Percentiles rank a stretch among this genome's conserved stretches.
phyloP scores from a whole-genome alignment of 208 protist species.

The Leishmania aethiopica region DNA sequence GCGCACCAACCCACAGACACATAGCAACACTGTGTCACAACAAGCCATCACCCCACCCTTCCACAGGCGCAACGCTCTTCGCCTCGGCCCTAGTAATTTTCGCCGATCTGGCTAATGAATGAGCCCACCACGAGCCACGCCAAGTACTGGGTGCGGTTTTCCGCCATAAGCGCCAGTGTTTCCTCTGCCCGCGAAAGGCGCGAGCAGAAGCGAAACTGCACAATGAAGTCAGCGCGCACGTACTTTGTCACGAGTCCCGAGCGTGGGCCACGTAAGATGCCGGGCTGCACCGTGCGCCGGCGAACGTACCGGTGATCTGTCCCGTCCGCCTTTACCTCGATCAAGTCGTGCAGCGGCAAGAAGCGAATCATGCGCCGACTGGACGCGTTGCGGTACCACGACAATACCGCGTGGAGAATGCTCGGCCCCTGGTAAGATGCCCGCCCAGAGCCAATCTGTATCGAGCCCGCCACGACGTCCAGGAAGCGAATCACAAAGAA shows the following conservation, averaged over 20 bases:
- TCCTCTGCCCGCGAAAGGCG: conserved; percentile 46
- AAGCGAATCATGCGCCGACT: conserved; percentile 63
- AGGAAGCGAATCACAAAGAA: conserved; percentile 75
- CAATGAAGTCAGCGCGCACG: conserved; percentile 50
- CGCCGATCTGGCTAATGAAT: conserved; percentile 59
- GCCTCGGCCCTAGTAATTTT: conserved; percentile 1
- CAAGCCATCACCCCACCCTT: neutral
- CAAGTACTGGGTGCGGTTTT: conserved; percentile 49
- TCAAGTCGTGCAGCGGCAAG: conserved; percentile 57
- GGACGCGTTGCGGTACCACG: conserved; percentile 41
- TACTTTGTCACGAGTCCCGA: conserved; percentile 40
- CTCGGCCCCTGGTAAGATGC: neutral
- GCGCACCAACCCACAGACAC: neutral
- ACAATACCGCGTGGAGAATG: conserved; percentile 45
- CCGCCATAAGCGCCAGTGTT: conserved; percentile 49
- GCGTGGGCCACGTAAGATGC: conserved; percentile 42
- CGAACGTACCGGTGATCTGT: conserved; percentile 51
- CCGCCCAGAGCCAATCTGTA: neutral
- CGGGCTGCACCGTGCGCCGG: conserved; percentile 39
- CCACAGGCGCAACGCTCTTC: neutral
- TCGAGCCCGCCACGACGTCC: conserved; percentile 18
- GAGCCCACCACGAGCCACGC: conserved; percentile 68
- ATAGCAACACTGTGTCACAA: neutral
- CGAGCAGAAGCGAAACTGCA: conserved; percentile 61
- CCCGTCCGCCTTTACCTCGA: conserved; percentile 43